These are phyloP conservation scores for Yueomyces sinensis DNA, from an alignment of 805 yeast genomes.

Conservation along the genomic window DNA sequence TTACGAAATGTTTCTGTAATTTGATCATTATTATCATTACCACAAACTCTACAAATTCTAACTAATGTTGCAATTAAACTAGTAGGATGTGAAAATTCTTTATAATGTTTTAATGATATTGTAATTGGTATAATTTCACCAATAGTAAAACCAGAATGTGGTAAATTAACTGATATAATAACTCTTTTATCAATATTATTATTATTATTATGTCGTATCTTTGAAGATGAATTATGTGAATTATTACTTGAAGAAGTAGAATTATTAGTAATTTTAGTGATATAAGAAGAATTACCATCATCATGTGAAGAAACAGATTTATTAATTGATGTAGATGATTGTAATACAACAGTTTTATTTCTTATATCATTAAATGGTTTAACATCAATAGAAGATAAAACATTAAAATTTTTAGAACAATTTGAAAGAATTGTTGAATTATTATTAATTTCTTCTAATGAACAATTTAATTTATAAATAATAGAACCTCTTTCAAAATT, in stretches of 20 bases:
- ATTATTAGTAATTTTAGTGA: constrained; percentile 14
- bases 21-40: constrained; percentile 34
- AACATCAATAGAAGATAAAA: constrained; percentile 67
- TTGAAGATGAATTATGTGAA: constrained; percentile 2
- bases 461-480: constrained; percentile 35
- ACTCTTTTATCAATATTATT: constrained; percentile 19
- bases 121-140: constrained; percentile 74
- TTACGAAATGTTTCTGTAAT: constrained; percentile 52
- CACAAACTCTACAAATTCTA: constrained; percentile 58
- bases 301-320: not conserved
- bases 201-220: constrained; percentile 1
- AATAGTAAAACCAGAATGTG: constrained; percentile 58
- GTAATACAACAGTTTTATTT: constrained; percentile 51
- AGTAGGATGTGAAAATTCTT: constrained; percentile 50
- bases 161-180: constrained; percentile 31
- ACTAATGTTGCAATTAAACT: constrained; percentile 73
- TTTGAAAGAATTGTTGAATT: constrained; percentile 14
- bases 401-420: constrained; percentile 45
- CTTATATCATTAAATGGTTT: constrained; percentile 50
- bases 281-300: constrained; percentile 12
- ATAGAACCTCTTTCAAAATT: constrained; percentile 83
- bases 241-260: constrained; percentile 8
- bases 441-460: constrained; percentile 2
- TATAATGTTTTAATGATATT: constrained; percentile 53
- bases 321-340: constrained; percentile 28